These are phyloP conservation scores for Salicornia ramosissima DNA, from an alignment of 148 eudicot genomes.

Conservation along the genomic window DNA sequence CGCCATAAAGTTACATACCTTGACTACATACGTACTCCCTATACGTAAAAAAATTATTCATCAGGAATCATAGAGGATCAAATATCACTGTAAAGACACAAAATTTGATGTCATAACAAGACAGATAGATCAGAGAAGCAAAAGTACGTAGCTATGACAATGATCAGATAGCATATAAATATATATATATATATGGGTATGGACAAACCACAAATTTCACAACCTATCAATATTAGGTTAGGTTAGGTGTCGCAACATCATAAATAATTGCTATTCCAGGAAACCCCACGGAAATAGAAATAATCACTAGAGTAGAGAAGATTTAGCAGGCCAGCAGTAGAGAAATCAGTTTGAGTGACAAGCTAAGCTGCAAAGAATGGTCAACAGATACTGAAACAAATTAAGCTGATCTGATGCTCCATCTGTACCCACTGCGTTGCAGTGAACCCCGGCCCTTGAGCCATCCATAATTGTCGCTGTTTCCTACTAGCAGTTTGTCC, in stretches of 20 bases:
- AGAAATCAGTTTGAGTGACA: conserved; percentile 71
- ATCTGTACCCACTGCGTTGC: conserved; percentile 89
- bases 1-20: conserved; percentile 57
- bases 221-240: not conserved
- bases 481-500: conserved; percentile 71
- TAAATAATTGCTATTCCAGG: not conserved
- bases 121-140: not conserved
- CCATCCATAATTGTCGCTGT: conserved; percentile 58
- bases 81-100: not conserved
- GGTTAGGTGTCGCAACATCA: not conserved
- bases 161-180: not conserved
- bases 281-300: not conserved
- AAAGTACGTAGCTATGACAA: not conserved
- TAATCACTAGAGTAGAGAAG: conserved; percentile 3
- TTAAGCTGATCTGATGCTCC: no score
- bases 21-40: conserved; percentile 76
- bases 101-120: not conserved
- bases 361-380: conserved; percentile 82
- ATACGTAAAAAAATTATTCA: conserved; percentile 18
- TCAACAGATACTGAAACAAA: conserved; percentile 72
- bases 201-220: not conserved
- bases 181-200: no score
- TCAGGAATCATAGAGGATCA: not conserved
- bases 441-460: conserved; percentile 76
- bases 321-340: conserved; percentile 64